These are phyloP conservation scores for Blastocystis sp. DNA, from an alignment of 352 stramenopile genomes.

Conservation along the genomic window DNA sequence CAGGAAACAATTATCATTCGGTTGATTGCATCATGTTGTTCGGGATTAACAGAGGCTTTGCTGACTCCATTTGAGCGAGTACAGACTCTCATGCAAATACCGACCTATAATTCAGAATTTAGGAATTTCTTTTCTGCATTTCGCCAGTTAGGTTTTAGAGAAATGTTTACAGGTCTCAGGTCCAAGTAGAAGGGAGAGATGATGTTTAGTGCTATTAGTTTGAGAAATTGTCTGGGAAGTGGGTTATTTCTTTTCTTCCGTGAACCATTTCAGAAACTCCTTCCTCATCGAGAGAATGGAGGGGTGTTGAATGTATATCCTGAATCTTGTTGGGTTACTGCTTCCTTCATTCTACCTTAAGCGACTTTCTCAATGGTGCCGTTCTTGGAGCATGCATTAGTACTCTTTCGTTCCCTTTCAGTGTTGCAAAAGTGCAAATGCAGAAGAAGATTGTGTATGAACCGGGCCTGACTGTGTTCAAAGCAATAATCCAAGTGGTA, in stretches of 20 bases:
- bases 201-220: constrained; percentile 68
- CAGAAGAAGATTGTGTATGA: constrained; percentile 49
- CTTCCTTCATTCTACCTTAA: constrained; percentile 46
- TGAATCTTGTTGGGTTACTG: neutral
- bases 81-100: constrained; percentile 77
- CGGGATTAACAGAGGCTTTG: constrained; percentile 75
- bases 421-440: constrained; percentile 63
- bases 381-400: constrained; percentile 76
- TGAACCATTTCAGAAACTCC: constrained; percentile 71
- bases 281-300: constrained; percentile 69
- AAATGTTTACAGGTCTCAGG: constrained; percentile 75
- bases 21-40: constrained; percentile 41
- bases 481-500: neutral
- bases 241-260: constrained; percentile 77
- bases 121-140: constrained; percentile 73
- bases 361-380: constrained; percentile 77
- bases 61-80: constrained; percentile 77
- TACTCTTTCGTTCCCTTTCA: constrained; percentile 73
- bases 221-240: constrained; percentile 77
- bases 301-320: constrained; percentile 63
- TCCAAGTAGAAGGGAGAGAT: constrained; percentile 53
- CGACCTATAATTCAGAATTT: constrained; percentile 77
- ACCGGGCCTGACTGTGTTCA: neutral
- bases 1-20: constrained; percentile 45
- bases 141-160: constrained; percentile 72